phyloP scores from a whole-genome alignment of 106 monocot species.

The Ottelia alismoides region DNA sequence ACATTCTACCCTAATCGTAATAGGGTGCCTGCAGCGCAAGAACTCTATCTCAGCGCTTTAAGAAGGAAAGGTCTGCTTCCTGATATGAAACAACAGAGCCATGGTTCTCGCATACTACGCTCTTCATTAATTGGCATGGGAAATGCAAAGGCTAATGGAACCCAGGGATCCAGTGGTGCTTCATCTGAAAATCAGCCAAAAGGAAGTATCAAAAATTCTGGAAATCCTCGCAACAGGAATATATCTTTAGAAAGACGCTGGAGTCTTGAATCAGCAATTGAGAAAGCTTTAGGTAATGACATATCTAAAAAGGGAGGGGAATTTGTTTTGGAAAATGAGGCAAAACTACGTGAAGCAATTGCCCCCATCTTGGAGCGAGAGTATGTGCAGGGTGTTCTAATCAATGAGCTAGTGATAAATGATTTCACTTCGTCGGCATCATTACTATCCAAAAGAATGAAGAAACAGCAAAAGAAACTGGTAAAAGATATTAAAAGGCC shows the following conservation, averaged over 20 bases:
- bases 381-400: constrained; percentile 74
- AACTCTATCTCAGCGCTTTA: constrained; percentile 68
- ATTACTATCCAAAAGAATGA: constrained; percentile 31
- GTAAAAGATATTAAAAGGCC: constrained; percentile 51
- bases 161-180: constrained; percentile 16
- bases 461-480: constrained; percentile 37
- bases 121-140: constrained; percentile 75
- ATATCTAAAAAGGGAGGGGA: constrained; percentile 12
- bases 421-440: constrained; percentile 20
- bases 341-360: constrained; percentile 23
- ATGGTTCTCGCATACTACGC: constrained; percentile 76
- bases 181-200: constrained; percentile 24
- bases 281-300: constrained; percentile 65
- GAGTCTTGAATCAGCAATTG: constrained; percentile 97
- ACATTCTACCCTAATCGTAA: constrained; percentile 73
- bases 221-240: constrained; percentile 36
- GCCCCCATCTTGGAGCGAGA: constrained; percentile 64
- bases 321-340: constrained; percentile 30
- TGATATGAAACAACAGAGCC: constrained; percentile 59
- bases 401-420: constrained; percentile 51
- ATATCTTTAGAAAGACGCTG: constrained; percentile 83
- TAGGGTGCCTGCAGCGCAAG: constrained; percentile 56
- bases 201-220: constrained; percentile 37
- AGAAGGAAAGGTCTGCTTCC: constrained; percentile 67
- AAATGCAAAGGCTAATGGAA: constrained; percentile 41